A percentile compares a stretch with the other conserved stretches of the same genome.
Conservation (phyloP, 306 rosid species). For the Crataegus laevigata region DNA sequence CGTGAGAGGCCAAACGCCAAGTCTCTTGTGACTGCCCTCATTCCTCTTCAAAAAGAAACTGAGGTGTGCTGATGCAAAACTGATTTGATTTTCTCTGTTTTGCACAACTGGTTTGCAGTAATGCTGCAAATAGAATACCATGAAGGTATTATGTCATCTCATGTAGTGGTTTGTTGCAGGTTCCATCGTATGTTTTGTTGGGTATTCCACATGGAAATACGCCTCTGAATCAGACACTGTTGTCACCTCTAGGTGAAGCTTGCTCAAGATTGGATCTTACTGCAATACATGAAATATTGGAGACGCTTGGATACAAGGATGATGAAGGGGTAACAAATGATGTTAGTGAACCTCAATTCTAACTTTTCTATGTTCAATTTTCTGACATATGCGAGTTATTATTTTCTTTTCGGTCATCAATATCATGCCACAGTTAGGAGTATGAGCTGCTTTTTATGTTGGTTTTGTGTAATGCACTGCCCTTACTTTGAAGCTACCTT, state of each 20-base stretch:
- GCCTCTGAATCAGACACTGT: conserved; percentile 42
- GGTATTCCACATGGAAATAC: conserved; percentile 58
- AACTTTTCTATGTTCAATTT: not conserved
- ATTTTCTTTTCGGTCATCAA: not conserved
- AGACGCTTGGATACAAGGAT: conserved; percentile 78
- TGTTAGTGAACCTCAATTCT: conserved; percentile 33
- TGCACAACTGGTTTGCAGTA: conserved; percentile 6
- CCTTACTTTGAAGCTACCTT: conserved; percentile 15
- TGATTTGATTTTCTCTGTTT: conserved; percentile 21
- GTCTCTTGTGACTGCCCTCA: conserved; percentile 67
- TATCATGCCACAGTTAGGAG: not conserved
- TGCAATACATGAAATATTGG: conserved; percentile 87
- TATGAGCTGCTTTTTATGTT: not conserved
- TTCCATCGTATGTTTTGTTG: conserved; percentile 58
- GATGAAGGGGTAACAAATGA: conserved; percentile 98
- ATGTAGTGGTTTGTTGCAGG: conserved; percentile 44
- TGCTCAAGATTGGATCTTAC: conserved; percentile 90
- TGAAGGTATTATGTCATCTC: conserved; percentile 14
- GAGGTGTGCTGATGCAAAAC: conserved; percentile 34
- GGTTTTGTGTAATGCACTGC: not conserved
- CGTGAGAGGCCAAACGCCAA: conserved; percentile 93
- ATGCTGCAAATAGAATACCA: not conserved
- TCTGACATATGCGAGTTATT: not conserved
- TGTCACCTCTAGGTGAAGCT: conserved; percentile 89
- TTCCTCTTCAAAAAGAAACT: conserved; percentile 83